Evolutionary conservation across 176 grass and related monocot species (phyloP), one percentile per base, ranked within the genome.

Genomic region (Thalia dealbata): DNA sequence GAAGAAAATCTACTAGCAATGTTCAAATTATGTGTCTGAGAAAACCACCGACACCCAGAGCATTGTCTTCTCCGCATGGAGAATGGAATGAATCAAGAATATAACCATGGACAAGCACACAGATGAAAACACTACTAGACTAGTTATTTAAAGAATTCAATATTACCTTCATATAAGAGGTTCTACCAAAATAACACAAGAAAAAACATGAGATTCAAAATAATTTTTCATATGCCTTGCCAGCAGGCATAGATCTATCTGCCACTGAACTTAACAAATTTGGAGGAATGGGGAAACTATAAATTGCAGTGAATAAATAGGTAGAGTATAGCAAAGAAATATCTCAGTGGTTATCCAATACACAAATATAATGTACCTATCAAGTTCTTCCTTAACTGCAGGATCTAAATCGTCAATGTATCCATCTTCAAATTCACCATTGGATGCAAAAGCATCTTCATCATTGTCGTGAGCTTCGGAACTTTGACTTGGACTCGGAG

Each of bases 321-420:
- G 13, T 29, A 63, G 2, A 28, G 24, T 14, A 48, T 48, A 48
- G 6, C 3, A 68, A 14, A 18, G 42, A 16, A 44, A 13, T 6
- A 32, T 64, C 10, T 44, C 29, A 68, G 32, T 44, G 38, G 44
- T 68, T 35, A 43, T 68, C 29, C 27, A 68, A 12, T 3, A 44
- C 2, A 68, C 8, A 22, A 41, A 68, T 9, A 22, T 3, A 6
- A 44, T 73, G 85, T 69, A 95, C 95, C 95, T 95, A 82, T 99
- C 95, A 77, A 99, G 95, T 75, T 99, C 85, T 91, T 99, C 95
- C 78, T 91, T 84, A 83, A 99, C 91, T 64, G 85, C 90, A 88
- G 95, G 95, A 86, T 99, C 95, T 74, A 99, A 86, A 82, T 99
- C 95, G 83, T 99, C 95, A 46, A 82, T 79, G 27, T 99, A 88